These are phyloP conservation scores for Mallotus nudiflorus DNA, from an alignment of 345 rosid species.

Conservation along the genomic window DNA sequence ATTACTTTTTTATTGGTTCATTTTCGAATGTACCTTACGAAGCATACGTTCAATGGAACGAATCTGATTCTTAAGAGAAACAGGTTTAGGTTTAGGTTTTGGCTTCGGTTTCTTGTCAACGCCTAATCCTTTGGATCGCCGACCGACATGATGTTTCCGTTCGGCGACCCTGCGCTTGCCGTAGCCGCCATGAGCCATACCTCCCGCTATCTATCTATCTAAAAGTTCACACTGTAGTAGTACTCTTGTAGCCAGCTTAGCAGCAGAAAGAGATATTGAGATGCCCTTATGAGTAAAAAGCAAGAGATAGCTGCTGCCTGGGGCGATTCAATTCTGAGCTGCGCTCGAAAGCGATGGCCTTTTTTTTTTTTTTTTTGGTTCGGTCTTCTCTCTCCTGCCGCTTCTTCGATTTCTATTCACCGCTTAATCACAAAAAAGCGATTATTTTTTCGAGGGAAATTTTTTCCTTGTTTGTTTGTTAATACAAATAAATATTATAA, in stretches of 20 bases:
- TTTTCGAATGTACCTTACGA: conserved; percentile 58
- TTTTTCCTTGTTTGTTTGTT: too few relatives aligned
- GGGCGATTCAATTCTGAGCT: neutral
- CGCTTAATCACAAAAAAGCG: too few relatives aligned
- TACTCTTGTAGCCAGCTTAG: neutral
- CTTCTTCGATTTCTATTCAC: too few relatives aligned
- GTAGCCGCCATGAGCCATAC: conserved; percentile 96
- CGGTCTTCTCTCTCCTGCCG: neutral
- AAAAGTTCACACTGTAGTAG: neutral
- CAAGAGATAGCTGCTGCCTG: neutral
- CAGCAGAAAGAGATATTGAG: neutral
- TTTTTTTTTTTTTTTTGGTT: too few relatives aligned
- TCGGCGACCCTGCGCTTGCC: conserved; percentile 69
- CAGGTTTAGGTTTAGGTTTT: conserved; percentile 59
- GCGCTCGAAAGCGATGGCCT: neutral
- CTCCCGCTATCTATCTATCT: neutral
- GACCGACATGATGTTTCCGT: conserved; percentile 55
- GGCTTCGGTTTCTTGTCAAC: conserved; percentile 83
- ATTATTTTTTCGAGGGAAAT: too few relatives aligned
- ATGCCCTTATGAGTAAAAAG: too few relatives aligned
- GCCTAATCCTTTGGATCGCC: conserved; percentile 69
- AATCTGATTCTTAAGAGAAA: conserved; percentile 89
- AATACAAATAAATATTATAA: too few relatives aligned
- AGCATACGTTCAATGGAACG: conserved; percentile 96
- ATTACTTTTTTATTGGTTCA: too few relatives aligned